Percentiles rank a stretch among this genome's conserved stretches.
Evolutionary conservation across 768 basidiomycete species (phyloP).

Genomic region (Cytidiella melzeri): DNA sequence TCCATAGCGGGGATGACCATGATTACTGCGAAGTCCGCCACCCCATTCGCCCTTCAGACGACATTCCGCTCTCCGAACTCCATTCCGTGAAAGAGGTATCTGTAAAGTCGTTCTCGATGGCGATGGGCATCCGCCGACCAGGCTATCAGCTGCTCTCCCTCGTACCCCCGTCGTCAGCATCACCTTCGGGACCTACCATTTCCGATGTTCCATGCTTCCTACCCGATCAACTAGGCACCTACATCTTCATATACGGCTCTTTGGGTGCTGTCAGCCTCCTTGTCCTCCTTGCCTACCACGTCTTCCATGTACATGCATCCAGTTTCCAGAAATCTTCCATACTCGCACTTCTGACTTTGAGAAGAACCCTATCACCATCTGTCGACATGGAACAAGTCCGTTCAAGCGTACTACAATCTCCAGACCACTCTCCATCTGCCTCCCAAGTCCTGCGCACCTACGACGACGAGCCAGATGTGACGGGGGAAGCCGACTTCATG

Average conservation of each 20-base stretch:
- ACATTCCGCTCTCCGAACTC: slow-evolving; percentile 12
- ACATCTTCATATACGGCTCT: slow-evolving; percentile 66
- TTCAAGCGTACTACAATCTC: slow-evolving; percentile 7
- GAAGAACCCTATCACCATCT: slow-evolving; percentile 10
- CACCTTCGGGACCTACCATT: slow-evolving; percentile 29
- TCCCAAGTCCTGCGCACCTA: slow-evolving; percentile 1
- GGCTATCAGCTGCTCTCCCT: slow-evolving; percentile 91
- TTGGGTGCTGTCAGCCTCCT: slow-evolving; percentile 55
- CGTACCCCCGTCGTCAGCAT: slow-evolving; percentile 32
- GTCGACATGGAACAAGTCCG: slow-evolving; percentile 5
- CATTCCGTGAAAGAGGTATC: slow-evolving; percentile 63
- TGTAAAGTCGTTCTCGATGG: slow-evolving; percentile 86
- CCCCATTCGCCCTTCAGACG: slow-evolving; percentile 23
- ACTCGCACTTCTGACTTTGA: not conserved
- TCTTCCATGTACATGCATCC: slow-evolving; percentile 15
- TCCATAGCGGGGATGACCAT: slow-evolving; percentile 81
- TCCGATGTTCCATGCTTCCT: slow-evolving; percentile 67
- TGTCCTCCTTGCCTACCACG: slow-evolving; percentile 29
- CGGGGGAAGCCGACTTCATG: slow-evolving; percentile 13
- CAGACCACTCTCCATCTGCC: slow-evolving; percentile 3
- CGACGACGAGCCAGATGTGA: slow-evolving; percentile 3
- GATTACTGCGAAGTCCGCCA: slow-evolving; percentile 86
- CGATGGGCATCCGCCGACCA: slow-evolving; percentile 77
- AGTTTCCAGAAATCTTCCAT: not conserved
- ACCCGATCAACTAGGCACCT: slow-evolving; percentile 81